These are phyloP conservation scores for Linum trigynum DNA, from an alignment of 345 rosid species.

Conservation along the genomic window DNA sequence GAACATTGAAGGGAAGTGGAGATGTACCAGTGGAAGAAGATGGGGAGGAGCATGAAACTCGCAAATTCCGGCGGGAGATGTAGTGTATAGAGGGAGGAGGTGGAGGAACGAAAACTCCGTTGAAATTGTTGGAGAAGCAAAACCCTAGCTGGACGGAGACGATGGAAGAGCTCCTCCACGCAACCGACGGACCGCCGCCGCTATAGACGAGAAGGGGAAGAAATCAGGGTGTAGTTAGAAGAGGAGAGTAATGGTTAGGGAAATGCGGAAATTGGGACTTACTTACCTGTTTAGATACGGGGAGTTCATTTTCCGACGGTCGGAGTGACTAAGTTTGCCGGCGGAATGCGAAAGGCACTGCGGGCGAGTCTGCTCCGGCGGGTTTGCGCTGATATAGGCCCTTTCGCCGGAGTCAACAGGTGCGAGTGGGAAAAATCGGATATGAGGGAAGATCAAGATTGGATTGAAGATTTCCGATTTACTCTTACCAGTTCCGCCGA, in stretches of 20 bases:
- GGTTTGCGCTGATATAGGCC: too few species aligned
- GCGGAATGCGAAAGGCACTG: not conserved
- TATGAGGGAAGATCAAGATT: too few species aligned
- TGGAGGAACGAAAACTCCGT: slow-evolving; percentile 26
- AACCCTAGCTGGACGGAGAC: slow-evolving; percentile 30
- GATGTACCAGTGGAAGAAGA: not conserved
- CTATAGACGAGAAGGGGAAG: not conserved
- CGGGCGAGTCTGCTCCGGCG: too few species aligned
- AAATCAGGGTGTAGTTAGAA: too few species aligned
- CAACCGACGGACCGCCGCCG: not conserved
- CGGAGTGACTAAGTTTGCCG: not conserved
- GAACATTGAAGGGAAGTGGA: not conserved
- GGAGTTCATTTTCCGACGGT: not conserved
- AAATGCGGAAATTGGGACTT: not conserved
- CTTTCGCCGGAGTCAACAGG: too few species aligned
- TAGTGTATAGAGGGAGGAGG: slow-evolving; percentile 1
- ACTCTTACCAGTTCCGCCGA: too few species aligned
- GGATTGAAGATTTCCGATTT: too few species aligned
- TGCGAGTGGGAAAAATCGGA: too few species aligned
- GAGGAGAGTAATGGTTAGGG: not conserved
- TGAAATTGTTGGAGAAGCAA: slow-evolving; percentile 21
- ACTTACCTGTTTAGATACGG: not conserved
- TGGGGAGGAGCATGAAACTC: not conserved
- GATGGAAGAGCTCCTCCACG: slow-evolving; percentile 25
- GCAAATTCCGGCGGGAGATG: not conserved